These are phyloP conservation scores for Vitellaria paradoxa DNA, from an alignment of 179 eudicot genomes.

Conservation along the genomic window DNA sequence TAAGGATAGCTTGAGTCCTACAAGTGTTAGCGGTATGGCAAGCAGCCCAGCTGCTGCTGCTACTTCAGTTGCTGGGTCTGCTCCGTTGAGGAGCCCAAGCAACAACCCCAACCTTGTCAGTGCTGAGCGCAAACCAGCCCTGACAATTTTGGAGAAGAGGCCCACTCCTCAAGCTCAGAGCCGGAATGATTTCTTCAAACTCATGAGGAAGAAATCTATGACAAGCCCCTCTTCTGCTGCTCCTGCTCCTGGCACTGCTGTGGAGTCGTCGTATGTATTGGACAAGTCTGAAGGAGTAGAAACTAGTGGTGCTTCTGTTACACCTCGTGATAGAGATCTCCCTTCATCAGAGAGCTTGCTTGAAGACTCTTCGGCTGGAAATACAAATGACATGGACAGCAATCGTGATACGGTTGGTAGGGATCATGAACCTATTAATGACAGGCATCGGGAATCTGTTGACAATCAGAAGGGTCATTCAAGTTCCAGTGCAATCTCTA, in stretches of 20 bases:
- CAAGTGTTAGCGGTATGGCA: slow-evolving; percentile 22
- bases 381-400: slow-evolving; percentile 30
- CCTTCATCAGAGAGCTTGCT: not conserved
- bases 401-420: slow-evolving; percentile 31
- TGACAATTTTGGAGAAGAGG: slow-evolving; percentile 51
- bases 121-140: slow-evolving; percentile 37
- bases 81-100: slow-evolving; percentile 33
- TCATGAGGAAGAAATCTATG: slow-evolving; percentile 71
- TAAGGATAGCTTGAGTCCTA: slow-evolving; percentile 47
- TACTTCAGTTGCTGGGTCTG: slow-evolving; percentile 33
- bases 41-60: slow-evolving; percentile 31
- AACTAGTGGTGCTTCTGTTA: slow-evolving; percentile 21
- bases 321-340: slow-evolving; percentile 18
- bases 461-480: slow-evolving; percentile 28
- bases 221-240: slow-evolving; percentile 30
- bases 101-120: slow-evolving; percentile 23
- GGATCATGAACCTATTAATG: slow-evolving; percentile 22
- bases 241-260: slow-evolving; percentile 27
- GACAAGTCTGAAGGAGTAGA: slow-evolving; percentile 37
- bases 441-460: slow-evolving; percentile 21
- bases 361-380: slow-evolving; percentile 20
- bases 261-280: slow-evolving; percentile 25
- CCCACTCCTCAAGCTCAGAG: slow-evolving; percentile 59
- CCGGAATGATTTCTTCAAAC: slow-evolving; percentile 77
- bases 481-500: slow-evolving; percentile 28